These are phyloP conservation scores for Podaxis rugospora DNA, from an alignment of 768 basidiomycete species.

Conservation along the genomic window DNA sequence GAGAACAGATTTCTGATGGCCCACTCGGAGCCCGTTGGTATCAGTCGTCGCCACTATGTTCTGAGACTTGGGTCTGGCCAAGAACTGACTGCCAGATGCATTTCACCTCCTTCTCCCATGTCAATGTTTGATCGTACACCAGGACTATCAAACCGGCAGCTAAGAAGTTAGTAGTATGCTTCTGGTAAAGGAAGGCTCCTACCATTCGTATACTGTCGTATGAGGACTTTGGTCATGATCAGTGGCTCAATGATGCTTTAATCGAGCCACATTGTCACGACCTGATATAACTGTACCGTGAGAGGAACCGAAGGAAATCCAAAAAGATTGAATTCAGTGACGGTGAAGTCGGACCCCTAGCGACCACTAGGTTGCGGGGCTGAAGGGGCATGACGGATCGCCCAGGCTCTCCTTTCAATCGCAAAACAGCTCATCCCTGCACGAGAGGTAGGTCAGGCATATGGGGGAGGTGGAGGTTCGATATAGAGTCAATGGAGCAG, in stretches of 20 bases:
- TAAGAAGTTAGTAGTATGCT: background rate
- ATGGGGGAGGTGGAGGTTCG: too few relatives aligned
- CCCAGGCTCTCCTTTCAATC: too few relatives aligned
- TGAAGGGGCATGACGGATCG: too few relatives aligned
- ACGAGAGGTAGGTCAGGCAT: too few relatives aligned
- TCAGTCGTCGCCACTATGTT: background rate
- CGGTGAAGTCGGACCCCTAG: too few relatives aligned
- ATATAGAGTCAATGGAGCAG: too few relatives aligned
- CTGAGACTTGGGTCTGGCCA: background rate
- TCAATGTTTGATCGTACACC: background rate
- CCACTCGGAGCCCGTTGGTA: background rate
- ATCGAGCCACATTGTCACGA: background rate
- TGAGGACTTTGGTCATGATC: background rate
- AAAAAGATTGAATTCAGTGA: background rate
- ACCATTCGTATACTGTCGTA: background rate
- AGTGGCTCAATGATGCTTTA: background rate
- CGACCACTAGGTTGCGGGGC: too few relatives aligned
- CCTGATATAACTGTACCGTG: background rate
- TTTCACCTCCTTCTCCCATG: constrained; percentile 4
- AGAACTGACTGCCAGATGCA: background rate
- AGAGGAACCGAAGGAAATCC: background rate
- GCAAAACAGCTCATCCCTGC: too few relatives aligned
- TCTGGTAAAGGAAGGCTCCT: background rate
- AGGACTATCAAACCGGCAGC: background rate
- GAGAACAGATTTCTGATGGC: background rate